A percentile compares a stretch with the other conserved stretches of the same genome.
phyloP scores from a whole-genome alignment of 116 monocot genomes.

The Phalaenopsis hybrid region DNA sequence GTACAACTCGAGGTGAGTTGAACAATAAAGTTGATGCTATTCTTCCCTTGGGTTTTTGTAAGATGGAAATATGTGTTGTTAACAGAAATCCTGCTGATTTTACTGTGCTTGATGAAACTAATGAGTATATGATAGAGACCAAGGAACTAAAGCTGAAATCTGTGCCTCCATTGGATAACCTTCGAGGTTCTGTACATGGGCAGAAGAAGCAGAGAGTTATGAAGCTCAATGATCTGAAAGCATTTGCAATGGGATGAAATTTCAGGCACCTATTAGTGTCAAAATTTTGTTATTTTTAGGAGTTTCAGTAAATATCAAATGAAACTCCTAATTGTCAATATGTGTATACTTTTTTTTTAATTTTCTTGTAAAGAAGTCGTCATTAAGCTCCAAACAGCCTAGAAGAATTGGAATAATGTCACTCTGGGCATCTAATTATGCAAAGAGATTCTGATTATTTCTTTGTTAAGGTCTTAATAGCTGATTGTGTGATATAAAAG shows the following conservation, averaged over 20 bases:
- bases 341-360: slow-evolving; percentile 5
- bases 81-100: slow-evolving; percentile 96
- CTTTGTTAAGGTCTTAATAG: not conserved
- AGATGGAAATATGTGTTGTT: slow-evolving; percentile 38
- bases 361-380: not conserved
- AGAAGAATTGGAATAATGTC: slow-evolving; percentile 2
- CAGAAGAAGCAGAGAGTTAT: slow-evolving; percentile 17
- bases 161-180: not conserved
- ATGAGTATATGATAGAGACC: slow-evolving; percentile 53
- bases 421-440: not conserved
- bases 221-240: slow-evolving; percentile 26
- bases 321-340: slow-evolving; percentile 6
- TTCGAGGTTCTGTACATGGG: slow-evolving; percentile 2
- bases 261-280: not conserved
- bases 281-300: slow-evolving; percentile 6
- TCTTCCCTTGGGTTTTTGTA: slow-evolving; percentile 11
- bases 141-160: slow-evolving; percentile 15
- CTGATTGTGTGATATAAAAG: slow-evolving; percentile 3
- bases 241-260: slow-evolving; percentile 19
- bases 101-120: slow-evolving; percentile 39
- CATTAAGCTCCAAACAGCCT: not conserved
- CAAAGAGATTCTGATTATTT: not conserved
- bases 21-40: slow-evolving; percentile 11
- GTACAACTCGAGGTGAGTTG: not conserved
- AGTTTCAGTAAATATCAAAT: slow-evolving; percentile 2